Conservation (phyloP, 495 filamentous ascomycete genomes). For the Podospora fimiseda region DNA sequence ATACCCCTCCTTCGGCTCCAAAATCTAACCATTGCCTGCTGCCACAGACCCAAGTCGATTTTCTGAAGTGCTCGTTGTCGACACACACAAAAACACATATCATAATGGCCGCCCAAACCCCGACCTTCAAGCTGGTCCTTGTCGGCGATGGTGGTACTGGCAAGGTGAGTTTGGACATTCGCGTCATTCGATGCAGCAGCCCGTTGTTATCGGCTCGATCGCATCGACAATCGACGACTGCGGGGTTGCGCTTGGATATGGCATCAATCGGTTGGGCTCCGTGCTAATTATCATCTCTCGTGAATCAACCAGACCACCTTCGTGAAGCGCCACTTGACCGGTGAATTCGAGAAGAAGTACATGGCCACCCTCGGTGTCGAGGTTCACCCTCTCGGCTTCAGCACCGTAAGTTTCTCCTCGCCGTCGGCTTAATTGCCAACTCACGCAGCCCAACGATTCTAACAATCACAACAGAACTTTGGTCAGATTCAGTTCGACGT, state of each 20-base stretch:
- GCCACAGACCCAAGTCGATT: constrained; percentile 28
- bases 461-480: constrained; percentile 63
- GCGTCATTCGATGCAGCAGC: background rate
- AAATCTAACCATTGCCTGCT: constrained; percentile 19
- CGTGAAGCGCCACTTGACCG: constrained; percentile 99
- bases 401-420: constrained; percentile 60
- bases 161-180: constrained; percentile 65
- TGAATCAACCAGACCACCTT: constrained; percentile 75
- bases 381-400: constrained; percentile 92
- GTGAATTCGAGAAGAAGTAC: constrained; percentile 99
- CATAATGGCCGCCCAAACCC: constrained; percentile 53
- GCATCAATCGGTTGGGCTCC: constrained; percentile 1
- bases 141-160: constrained; percentile 99
- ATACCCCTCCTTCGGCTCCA: constrained; percentile 10
- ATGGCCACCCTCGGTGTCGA: constrained; percentile 99
- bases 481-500: constrained; percentile 98
- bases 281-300: constrained; percentile 23
- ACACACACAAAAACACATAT: constrained; percentile 17
- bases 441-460: constrained; percentile 14
- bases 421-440: constrained; percentile 10
- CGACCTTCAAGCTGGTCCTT: constrained; percentile 99
- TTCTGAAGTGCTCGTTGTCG: constrained; percentile 12
- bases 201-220: constrained; percentile 12
- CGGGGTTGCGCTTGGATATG: constrained; percentile 18
- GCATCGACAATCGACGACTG: constrained; percentile 12